A percentile compares a stretch with the other conserved stretches of the same genome.
phyloP scores from a whole-genome alignment of 495 filamentous ascomycete genomes.

The Patellaria atrata region DNA sequence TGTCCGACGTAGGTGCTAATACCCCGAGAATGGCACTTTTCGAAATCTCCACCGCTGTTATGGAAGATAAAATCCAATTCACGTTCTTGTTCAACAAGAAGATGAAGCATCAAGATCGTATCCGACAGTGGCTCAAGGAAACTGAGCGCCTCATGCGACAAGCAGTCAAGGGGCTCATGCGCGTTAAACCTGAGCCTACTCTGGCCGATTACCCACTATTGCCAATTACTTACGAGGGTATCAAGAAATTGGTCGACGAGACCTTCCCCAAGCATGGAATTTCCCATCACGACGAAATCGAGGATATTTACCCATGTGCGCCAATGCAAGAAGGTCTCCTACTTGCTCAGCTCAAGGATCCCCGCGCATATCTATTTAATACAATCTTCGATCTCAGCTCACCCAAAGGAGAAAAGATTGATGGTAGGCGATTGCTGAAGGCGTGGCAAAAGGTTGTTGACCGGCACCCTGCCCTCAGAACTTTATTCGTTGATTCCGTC shows the following conservation, averaged over 20 bases:
- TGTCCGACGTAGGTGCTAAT: constrained; percentile 24
- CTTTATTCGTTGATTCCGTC: constrained; percentile 40
- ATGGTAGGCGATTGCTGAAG: constrained; percentile 28
- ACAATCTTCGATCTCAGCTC: constrained; percentile 33
- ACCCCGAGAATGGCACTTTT: constrained; percentile 11
- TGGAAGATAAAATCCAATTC: constrained; percentile 16
- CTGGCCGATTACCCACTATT: constrained; percentile 23
- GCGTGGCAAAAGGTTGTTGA: constrained; percentile 42
- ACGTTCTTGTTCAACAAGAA: constrained; percentile 21
- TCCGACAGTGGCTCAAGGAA: constrained; percentile 23
- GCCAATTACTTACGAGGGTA: constrained; percentile 20
- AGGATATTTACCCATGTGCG: constrained; percentile 33
- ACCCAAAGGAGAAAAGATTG: constrained; percentile 19
- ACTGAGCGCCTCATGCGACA: constrained; percentile 17
- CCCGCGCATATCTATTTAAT: constrained; percentile 33
- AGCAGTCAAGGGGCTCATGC: constrained; percentile 4
- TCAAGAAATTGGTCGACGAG: constrained; percentile 13
- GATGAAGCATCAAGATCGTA: constrained; percentile 24
- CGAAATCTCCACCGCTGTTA: constrained; percentile 19
- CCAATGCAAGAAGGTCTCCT: constrained; percentile 35
- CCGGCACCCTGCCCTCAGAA: constrained; percentile 40
- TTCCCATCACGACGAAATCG: constrained; percentile 19
- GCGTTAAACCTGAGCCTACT: constrained; percentile 15
- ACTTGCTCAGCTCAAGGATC: constrained; percentile 35
- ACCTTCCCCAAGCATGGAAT: constrained; percentile 8